Percentiles rank a stretch among this genome's conserved stretches.
Evolutionary conservation across 768 basidiomycete species (phyloP).

Genomic region (Termitomyces sp.): DNA sequence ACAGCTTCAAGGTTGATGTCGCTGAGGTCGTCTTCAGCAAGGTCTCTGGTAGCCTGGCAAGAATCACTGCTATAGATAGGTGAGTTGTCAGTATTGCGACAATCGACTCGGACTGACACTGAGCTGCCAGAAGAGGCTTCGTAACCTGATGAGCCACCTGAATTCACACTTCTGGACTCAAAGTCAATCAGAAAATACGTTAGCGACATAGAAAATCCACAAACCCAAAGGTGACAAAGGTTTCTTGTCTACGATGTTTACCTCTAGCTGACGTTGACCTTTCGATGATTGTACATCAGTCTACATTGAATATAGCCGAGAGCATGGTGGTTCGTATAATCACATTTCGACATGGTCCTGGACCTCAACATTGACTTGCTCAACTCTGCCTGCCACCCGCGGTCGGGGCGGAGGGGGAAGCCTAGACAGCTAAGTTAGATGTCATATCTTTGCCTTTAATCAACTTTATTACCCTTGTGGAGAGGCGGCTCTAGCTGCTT

Average conservation of each 20-base stretch:
- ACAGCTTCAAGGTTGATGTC: not conserved
- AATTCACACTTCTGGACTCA: not conserved
- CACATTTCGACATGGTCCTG: not conserved
- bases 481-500: not conserved
- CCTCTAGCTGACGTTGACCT: not conserved
- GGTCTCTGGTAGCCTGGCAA: not conserved
- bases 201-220: not conserved
- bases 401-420: not conserved
- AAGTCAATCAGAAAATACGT: not conserved
- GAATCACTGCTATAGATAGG: not conserved
- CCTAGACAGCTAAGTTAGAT: not conserved
- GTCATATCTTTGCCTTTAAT: not conserved
- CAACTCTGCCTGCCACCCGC: not conserved
- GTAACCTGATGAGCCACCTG: not conserved
- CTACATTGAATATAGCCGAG: not conserved
- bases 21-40: not conserved
- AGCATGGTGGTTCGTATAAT: not conserved
- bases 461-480: not conserved
- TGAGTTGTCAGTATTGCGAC: not conserved
- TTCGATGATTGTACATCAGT: not conserved
- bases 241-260: not conserved
- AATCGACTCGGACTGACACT: not conserved
- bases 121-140: not conserved
- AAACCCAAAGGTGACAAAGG: not conserved
- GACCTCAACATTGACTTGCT: not conserved